phyloP scores from a whole-genome alignment of 148 eudicot genomes.

The Euryodendron excelsum region DNA sequence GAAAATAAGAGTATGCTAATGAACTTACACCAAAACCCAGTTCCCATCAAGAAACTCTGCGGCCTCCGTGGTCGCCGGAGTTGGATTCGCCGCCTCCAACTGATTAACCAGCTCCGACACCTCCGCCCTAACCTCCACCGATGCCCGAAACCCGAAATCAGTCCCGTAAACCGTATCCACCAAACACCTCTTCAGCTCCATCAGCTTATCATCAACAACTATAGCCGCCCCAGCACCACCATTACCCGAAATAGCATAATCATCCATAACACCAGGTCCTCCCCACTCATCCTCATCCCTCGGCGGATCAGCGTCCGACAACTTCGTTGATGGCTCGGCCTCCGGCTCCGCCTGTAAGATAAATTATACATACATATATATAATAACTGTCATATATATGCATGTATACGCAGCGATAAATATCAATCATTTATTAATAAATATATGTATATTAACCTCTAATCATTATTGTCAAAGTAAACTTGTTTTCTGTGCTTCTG shows the following conservation, averaged over 20 bases:
- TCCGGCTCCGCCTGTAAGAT: slow-evolving; percentile 48
- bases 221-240: slow-evolving; percentile 17
- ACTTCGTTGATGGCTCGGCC: slow-evolving; percentile 35
- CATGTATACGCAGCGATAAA: no score
- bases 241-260: slow-evolving; percentile 19
- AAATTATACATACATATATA: no score
- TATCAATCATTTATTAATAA: no score
- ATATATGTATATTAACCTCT: no score
- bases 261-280: slow-evolving; percentile 15
- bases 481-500: no score
- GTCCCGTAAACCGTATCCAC: slow-evolving; percentile 80
- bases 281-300: slow-evolving; percentile 59
- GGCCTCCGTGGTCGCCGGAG: slow-evolving; percentile 54
- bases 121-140: slow-evolving; percentile 82
- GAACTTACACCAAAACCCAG: slow-evolving; percentile 90
- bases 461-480: no score
- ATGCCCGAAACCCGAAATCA: slow-evolving; percentile 71
- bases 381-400: no score
- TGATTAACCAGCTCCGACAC: slow-evolving; percentile 64
- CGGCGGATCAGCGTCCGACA: slow-evolving; percentile 60
- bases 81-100: slow-evolving; percentile 81
- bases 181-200: slow-evolving; percentile 78
- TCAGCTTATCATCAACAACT: slow-evolving; percentile 27
- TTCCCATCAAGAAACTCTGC: slow-evolving; percentile 74
- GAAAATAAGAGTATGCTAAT: background rate